Conservation (phyloP, 305 asterid genomes). For the Rubia occidens region DNA sequence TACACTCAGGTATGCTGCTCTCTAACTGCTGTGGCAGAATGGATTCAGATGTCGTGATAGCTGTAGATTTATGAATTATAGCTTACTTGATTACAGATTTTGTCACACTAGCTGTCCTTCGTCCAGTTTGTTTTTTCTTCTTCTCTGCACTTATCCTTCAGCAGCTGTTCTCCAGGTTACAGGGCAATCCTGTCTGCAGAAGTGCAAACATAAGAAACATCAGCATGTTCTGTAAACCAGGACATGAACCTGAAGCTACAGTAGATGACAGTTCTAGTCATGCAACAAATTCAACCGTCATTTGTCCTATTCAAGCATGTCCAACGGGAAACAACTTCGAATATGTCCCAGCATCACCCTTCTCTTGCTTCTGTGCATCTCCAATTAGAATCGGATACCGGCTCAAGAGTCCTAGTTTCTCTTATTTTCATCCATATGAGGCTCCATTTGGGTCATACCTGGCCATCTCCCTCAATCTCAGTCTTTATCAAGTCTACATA, state of each 20-base stretch:
- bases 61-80: not conserved
- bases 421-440: constrained; percentile 33
- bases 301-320: constrained; percentile 34
- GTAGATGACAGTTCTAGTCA: constrained; percentile 13
- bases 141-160: constrained; percentile 16
- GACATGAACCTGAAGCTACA: constrained; percentile 16
- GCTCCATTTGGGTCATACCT: constrained; percentile 27
- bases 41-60: not conserved
- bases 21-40: constrained; percentile 2
- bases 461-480: constrained; percentile 28
- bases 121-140: not conserved
- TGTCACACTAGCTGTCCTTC: not conserved
- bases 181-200: constrained; percentile 36
- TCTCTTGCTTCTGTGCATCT: constrained; percentile 44
- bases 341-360: constrained; percentile 34
- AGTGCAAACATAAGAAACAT: constrained; percentile 25
- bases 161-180: constrained; percentile 27
- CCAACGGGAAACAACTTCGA: constrained; percentile 35
- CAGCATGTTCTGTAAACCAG: constrained; percentile 29
- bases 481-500: constrained; percentile 29
- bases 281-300: constrained; percentile 16
- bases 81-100: not conserved
- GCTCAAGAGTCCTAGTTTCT: constrained; percentile 46
- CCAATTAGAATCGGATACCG: constrained; percentile 45
- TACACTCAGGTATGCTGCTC: constrained; percentile 32